A percentile compares a stretch with the other conserved stretches of the same genome.
phyloP scores from a whole-genome alignment of 192 early-diverging fungal species.

The Helicostylum pulchrum region DNA sequence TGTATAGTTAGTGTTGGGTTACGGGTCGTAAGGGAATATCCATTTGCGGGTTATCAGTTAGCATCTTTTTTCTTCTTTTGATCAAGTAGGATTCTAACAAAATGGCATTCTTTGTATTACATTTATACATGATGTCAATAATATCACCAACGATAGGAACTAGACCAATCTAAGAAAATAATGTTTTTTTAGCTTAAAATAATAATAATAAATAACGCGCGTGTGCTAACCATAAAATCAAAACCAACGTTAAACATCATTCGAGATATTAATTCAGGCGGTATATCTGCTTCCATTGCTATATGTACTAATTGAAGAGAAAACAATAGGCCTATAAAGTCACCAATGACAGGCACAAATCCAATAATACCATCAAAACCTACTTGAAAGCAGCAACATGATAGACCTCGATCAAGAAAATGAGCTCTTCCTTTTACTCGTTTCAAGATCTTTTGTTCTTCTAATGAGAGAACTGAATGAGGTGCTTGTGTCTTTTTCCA shows the following conservation, averaged over 20 bases:
- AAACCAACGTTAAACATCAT: constrained; percentile 44
- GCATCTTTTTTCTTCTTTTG: not conserved
- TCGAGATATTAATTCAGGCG: constrained; percentile 24
- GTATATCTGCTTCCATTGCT: constrained; percentile 40
- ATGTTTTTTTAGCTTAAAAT: not conserved
- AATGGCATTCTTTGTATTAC: constrained; percentile 45
- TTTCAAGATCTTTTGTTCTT: constrained; percentile 28
- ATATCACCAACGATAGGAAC: constrained; percentile 46
- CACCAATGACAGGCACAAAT: constrained; percentile 44
- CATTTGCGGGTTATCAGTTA: not conserved
- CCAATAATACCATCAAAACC: constrained; percentile 45
- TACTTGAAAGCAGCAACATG: constrained; percentile 32
- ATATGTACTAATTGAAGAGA: constrained; percentile 36
- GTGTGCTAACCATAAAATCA: constrained; percentile 48
- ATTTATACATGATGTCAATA: constrained; percentile 46
- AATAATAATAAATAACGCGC: not conserved
- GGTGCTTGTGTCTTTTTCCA: constrained; percentile 3
- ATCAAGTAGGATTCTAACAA: constrained; percentile 40
- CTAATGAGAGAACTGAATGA: constrained; percentile 2
- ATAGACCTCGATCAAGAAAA: constrained; percentile 38
- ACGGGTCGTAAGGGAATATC: not conserved
- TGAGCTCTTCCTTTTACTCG: constrained; percentile 41
- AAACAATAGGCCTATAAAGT: constrained; percentile 36
- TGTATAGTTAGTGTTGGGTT: not conserved
- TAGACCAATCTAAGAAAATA: constrained; percentile 38